phyloP scores from a whole-genome alignment of 805 yeast species.

The Candida montana region DNA sequence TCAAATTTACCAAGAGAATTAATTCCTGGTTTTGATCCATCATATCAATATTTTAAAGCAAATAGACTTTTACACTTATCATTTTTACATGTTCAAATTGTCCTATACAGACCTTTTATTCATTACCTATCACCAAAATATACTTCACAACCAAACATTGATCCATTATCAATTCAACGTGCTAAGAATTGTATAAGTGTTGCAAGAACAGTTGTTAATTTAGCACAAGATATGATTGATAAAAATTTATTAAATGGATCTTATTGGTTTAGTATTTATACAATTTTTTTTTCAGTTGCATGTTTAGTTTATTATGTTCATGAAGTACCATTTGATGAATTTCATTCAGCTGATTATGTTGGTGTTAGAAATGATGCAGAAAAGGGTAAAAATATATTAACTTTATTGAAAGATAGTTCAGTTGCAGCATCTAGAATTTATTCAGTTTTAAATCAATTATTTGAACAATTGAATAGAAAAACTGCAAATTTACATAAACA shows the following conservation, averaged over 20 bases:
- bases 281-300: slow-evolving; percentile 84
- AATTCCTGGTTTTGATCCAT: slow-evolving; percentile 66
- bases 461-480: slow-evolving; percentile 70
- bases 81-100: slow-evolving; percentile 71
- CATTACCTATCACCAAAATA: slow-evolving; percentile 68
- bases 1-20: slow-evolving; percentile 64
- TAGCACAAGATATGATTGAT: slow-evolving; percentile 76
- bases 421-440: slow-evolving; percentile 78
- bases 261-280: slow-evolving; percentile 88
- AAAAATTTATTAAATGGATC: slow-evolving; percentile 72
- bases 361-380: slow-evolving; percentile 73
- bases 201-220: slow-evolving; percentile 73
- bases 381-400: slow-evolving; percentile 69
- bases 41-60: slow-evolving; percentile 59
- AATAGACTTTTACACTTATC: slow-evolving; percentile 69
- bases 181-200: slow-evolving; percentile 82
- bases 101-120: slow-evolving; percentile 82
- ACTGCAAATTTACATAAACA: slow-evolving; percentile 45
- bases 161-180: slow-evolving; percentile 60
- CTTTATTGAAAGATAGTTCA: slow-evolving; percentile 64
- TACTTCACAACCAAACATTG: slow-evolving; percentile 31
- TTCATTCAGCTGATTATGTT: slow-evolving; percentile 43
- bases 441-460: slow-evolving; percentile 70
- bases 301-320: slow-evolving; percentile 78
- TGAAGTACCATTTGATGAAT: slow-evolving; percentile 40